Base-by-base conservation (phyloP, 106 monocot species). In the Hemerocallis citrina region DNA sequence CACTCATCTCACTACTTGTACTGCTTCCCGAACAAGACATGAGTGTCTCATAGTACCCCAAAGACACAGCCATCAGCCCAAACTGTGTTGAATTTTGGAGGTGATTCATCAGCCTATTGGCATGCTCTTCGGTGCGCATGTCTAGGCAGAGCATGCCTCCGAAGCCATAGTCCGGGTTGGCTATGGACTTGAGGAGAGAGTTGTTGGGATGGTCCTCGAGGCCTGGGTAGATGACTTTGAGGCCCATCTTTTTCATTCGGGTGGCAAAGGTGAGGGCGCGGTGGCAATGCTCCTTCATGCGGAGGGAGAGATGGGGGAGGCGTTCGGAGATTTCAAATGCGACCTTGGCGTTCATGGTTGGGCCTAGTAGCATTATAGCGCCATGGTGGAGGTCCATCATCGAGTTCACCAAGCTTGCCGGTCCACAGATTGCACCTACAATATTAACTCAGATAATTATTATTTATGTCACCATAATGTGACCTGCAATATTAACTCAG, bases 1-100 rank as follows among this genome's bases (percentile, higher is more conserved):
- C 78, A 13, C 69, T 68, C 66, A 95, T 55, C 86, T 89, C 94
- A 64, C 94, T 95, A 65, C 89, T 83, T 12, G 94, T 95, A 68
- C 89, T 95, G 71, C 86, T 95, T 4, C 94, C 86, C 10, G 94
- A 94, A 77, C 94, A 94, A 2, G 85, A 94, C 89, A 94, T 94
- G 61, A 94, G 94, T 1, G 94, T 94, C 77, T 86, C 94, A 56
- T 94, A 86, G 77, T 94, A 94, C 4, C 94, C 94, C 9, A 95
- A 76, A 60, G 89, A 89, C 52, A 95, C 94, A 19, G 94, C 94
- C 80, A 95, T 95, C 60, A 95, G 94, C 3, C 89, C 94, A 55
- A 95, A 95, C 76, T 81, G 89, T 27, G 83, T 66, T 34, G 78
- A 75, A 81, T 89, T 95, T 77, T 95, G 94, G 4, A 95, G 75